These are phyloP conservation scores for Hanseniaspora uvarum DNA, from an alignment of 1,139 yeast species.

Conservation along the genomic window DNA sequence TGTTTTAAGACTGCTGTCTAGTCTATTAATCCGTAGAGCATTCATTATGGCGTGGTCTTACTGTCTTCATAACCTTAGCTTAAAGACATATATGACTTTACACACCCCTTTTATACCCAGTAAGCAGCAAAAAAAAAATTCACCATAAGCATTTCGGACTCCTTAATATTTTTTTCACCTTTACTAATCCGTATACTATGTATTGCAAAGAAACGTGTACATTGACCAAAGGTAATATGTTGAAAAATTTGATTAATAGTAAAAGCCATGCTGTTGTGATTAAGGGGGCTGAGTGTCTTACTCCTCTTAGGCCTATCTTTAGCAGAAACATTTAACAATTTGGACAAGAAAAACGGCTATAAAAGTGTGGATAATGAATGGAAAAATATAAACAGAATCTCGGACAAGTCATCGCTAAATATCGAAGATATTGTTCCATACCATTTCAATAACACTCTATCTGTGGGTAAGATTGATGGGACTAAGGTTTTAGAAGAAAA, in stretches of 20 bases:
- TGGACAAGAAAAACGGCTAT: slow-evolving; percentile 4
- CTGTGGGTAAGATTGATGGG: slow-evolving; percentile 4
- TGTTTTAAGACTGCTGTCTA: background rate
- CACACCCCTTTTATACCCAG: background rate
- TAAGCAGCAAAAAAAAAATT: too few species aligned
- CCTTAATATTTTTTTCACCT: background rate
- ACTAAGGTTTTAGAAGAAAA: background rate
- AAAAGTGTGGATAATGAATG: slow-evolving; percentile 1
- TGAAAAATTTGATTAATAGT: background rate
- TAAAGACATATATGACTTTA: background rate
- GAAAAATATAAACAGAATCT: slow-evolving; percentile 2
- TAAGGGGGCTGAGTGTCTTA: slow-evolving; percentile 8
- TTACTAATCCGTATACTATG: background rate
- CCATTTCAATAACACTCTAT: slow-evolving; percentile 6
- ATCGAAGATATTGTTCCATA: slow-evolving; percentile 8
- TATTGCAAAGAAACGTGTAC: too few species aligned
- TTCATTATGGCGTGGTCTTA: background rate
- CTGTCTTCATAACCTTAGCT: background rate
- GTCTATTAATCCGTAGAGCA: background rate
- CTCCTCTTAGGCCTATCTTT: slow-evolving; percentile 16
- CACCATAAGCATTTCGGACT: background rate
- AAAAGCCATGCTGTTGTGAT: background rate
- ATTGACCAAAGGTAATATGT: too few species aligned
- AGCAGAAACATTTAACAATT: background rate
- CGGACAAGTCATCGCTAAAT: background rate